These are phyloP conservation scores for Papiliotrema laurentii DNA, from an alignment of 1,284 basidiomycete species.

Conservation along the genomic window DNA sequence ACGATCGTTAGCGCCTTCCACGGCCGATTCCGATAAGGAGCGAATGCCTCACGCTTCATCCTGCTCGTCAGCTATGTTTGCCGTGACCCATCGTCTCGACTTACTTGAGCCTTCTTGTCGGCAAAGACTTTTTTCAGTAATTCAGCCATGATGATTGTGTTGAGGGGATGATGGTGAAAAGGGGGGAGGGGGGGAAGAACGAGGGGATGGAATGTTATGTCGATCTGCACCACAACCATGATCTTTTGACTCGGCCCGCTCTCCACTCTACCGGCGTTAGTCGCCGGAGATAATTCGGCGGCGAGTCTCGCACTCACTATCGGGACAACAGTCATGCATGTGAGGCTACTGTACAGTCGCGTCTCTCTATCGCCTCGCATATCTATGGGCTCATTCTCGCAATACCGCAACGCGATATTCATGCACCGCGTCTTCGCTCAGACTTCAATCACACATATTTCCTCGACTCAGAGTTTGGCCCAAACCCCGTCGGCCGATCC, in stretches of 20 bases:
- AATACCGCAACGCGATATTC: no score
- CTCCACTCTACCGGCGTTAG: no score
- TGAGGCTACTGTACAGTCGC: no score
- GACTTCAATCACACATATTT: no score
- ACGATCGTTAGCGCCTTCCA: constrained; percentile 37
- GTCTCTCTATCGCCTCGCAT: no score
- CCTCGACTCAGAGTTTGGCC: background rate
- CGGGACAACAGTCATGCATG: no score
- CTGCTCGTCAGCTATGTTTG: constrained; percentile 10
- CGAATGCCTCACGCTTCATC: constrained; percentile 35
- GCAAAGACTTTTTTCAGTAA: constrained; percentile 69
- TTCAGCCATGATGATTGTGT: constrained; percentile 65
- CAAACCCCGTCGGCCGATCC: background rate
- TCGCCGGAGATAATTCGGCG: no score
- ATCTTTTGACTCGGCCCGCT: no score
- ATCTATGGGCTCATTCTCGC: no score
- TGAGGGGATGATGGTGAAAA: no score
- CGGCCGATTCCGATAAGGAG: background rate
- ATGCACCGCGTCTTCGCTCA: background rate
- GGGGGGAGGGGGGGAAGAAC: background rate
- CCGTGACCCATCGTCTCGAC: constrained; percentile 6
- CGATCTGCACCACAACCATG: no score
- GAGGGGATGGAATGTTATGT: background rate
- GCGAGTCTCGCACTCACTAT: no score
- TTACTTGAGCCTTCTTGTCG: constrained; percentile 63